These are phyloP conservation scores for Abrus pulchellus DNA, from an alignment of 306 rosid genomes.

Conservation along the genomic window DNA sequence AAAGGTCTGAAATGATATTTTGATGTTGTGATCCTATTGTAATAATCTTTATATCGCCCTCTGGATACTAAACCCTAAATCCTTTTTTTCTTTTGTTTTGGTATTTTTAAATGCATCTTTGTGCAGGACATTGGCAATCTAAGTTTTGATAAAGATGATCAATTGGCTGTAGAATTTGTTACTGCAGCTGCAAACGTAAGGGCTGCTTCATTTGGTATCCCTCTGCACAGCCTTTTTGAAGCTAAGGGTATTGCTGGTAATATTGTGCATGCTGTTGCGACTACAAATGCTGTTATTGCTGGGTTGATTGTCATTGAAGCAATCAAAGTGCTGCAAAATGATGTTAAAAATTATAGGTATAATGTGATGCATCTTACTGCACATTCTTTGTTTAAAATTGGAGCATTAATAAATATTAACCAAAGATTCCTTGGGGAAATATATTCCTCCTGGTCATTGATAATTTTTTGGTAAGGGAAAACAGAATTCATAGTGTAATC, in stretches of 20 bases:
- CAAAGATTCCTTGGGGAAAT: constrained; percentile 23
- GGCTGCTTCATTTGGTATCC: constrained; percentile 91
- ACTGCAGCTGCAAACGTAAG: constrained; percentile 98
- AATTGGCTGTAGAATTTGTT: constrained; percentile 96
- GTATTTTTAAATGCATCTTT: constrained; percentile 22
- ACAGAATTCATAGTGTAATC: not conserved
- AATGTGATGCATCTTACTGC: constrained; percentile 45
- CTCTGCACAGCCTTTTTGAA: constrained; percentile 96
- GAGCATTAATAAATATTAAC: constrained; percentile 31
- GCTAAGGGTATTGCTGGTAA: constrained; percentile 99
- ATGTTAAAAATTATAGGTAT: constrained; percentile 77
- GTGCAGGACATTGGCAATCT: constrained; percentile 89
- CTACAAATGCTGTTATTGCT: constrained; percentile 95
- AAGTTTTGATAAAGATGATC: constrained; percentile 98
- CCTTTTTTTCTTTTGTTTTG: not conserved
- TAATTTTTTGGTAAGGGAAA: not conserved
- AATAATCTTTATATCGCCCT: constrained; percentile 8
- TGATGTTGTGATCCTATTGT: constrained; percentile 39
- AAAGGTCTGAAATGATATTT: constrained; percentile 65
- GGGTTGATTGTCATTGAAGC: constrained; percentile 99
- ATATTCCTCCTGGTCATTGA: constrained; percentile 14
- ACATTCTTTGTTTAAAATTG: constrained; percentile 5
- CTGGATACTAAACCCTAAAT: not conserved
- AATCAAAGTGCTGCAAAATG: constrained; percentile 88
- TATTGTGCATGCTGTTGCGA: constrained; percentile 99